Evolutionary conservation across 108 stramenopile genomes (phyloP).

Genomic region (Aurantiochytrium sp.): DNA sequence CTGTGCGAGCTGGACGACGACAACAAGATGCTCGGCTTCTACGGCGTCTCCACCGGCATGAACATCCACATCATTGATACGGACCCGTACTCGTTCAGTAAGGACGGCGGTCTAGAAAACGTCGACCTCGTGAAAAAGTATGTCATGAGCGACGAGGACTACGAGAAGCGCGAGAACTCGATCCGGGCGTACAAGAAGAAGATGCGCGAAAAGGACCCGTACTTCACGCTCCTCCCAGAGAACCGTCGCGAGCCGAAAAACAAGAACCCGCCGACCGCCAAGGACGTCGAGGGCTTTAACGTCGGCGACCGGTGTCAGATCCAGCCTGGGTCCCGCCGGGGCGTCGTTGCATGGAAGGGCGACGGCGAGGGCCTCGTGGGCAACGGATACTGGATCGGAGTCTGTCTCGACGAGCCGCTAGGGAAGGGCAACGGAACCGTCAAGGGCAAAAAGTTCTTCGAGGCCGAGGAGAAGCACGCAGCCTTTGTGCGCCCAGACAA

Average conservation of each 20-base stretch:
- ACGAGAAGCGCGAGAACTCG: constrained; percentile 82
- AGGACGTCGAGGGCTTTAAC: constrained; percentile 52
- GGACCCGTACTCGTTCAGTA: constrained; percentile 76
- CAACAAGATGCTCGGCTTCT: constrained; percentile 79
- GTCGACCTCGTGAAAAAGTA: constrained; percentile 81
- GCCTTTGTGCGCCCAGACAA: constrained; percentile 50
- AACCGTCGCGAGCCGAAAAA: constrained; percentile 64
- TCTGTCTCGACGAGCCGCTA: constrained; percentile 87
- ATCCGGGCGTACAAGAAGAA: constrained; percentile 79
- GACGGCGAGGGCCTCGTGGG: constrained; percentile 62
- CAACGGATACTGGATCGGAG: constrained; percentile 80
- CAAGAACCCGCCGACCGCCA: constrained; percentile 42
- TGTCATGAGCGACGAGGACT: constrained; percentile 86
- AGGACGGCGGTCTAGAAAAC: constrained; percentile 81
- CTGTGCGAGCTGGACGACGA: constrained; percentile 65
- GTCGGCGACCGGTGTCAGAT: constrained; percentile 84
- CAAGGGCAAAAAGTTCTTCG: constrained; percentile 44
- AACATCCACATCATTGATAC: constrained; percentile 80
- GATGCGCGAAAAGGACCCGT: constrained; percentile 74
- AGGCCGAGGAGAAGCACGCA: constrained; percentile 38
- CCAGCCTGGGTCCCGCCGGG: constrained; percentile 77
- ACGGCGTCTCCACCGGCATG: constrained; percentile 69
- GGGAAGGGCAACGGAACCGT: constrained; percentile 75
- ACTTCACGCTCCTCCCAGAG: constrained; percentile 64
- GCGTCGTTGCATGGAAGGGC: constrained; percentile 74